phyloP scores from a whole-genome alignment of 257 asterid species.

The Gynochthodes officinalis region DNA sequence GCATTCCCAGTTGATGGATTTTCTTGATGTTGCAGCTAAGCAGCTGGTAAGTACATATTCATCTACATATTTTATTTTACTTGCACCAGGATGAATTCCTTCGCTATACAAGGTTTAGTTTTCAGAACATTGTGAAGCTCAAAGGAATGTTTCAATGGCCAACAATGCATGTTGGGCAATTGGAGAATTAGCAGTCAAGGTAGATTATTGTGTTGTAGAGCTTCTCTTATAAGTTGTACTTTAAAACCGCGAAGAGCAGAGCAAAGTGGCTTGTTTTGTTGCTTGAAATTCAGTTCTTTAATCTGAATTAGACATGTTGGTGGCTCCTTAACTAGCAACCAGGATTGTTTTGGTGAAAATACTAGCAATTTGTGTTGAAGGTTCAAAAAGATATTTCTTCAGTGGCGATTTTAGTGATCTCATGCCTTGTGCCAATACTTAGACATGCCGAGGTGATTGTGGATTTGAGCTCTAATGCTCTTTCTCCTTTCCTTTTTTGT shows the following conservation, averaged over 20 bases:
- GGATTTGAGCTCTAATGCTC: too few species aligned
- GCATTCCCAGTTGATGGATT: constrained; percentile 68
- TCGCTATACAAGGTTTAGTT: constrained; percentile 18
- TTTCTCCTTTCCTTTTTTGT: too few species aligned
- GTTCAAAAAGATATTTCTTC: constrained; percentile 88
- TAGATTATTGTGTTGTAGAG: constrained; percentile 14
- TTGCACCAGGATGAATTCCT: constrained; percentile 10
- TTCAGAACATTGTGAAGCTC: constrained; percentile 72
- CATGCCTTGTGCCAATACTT: constrained; percentile 83
- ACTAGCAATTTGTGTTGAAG: constrained; percentile 35
- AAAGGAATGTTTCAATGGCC: constrained; percentile 90
- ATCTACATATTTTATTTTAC: constrained; percentile 4
- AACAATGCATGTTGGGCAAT: constrained; percentile 99
- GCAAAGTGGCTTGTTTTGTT: not conserved
- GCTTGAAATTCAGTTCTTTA: constrained; percentile 12
- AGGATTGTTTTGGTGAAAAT: not conserved
- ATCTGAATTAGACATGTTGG: not conserved
- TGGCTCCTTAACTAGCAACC: not conserved
- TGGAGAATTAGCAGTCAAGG: constrained; percentile 96
- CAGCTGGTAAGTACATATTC: constrained; percentile 68
- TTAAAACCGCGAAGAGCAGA: not conserved
- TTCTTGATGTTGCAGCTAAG: constrained; percentile 81
- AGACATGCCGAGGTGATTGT: constrained; percentile 81
- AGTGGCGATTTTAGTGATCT: constrained; percentile 61
- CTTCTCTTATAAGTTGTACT: not conserved